phyloP scores from a whole-genome alignment of 192 early-diverging fungal species.

The Mortierella hygrophila region DNA sequence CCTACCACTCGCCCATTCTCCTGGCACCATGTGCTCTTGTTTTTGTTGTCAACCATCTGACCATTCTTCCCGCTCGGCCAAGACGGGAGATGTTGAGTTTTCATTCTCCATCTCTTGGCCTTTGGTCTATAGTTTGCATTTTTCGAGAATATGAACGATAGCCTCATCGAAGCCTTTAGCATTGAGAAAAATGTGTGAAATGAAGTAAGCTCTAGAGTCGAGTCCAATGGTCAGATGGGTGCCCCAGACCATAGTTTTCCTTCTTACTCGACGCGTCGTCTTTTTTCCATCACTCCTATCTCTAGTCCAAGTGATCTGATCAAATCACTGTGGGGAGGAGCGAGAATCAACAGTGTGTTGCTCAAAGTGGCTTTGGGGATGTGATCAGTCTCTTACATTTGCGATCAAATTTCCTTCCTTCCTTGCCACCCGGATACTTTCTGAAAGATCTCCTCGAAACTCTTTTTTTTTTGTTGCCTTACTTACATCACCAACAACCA shows the following conservation, averaged over 20 bases:
- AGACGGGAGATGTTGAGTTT: not conserved
- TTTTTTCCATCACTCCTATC: not conserved
- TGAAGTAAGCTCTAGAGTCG: not conserved
- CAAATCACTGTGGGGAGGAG: not conserved
- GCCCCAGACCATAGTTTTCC: not conserved
- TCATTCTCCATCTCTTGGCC: not conserved
- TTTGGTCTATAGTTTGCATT: not conserved
- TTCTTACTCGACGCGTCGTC: not conserved
- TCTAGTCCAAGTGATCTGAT: not conserved
- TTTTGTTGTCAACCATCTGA: not conserved
- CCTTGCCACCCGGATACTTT: not conserved
- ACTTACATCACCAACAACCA: not conserved
- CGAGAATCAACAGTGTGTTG: not conserved
- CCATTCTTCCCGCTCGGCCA: not conserved
- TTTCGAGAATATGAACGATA: not conserved
- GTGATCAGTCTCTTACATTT: not conserved
- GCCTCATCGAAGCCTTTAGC: not conserved
- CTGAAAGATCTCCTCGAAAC: not conserved
- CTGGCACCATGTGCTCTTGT: not conserved
- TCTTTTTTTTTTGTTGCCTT: not conserved
- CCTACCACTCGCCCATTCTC: not conserved
- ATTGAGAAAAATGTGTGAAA: not conserved
- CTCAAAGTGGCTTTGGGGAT: conserved; percentile 2
- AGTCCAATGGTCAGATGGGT: not conserved
- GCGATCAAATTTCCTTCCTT: not conserved